These are phyloP conservation scores for Discostella pseudostelligera DNA, from an alignment of 108 stramenopile genomes.

Conservation along the genomic window DNA sequence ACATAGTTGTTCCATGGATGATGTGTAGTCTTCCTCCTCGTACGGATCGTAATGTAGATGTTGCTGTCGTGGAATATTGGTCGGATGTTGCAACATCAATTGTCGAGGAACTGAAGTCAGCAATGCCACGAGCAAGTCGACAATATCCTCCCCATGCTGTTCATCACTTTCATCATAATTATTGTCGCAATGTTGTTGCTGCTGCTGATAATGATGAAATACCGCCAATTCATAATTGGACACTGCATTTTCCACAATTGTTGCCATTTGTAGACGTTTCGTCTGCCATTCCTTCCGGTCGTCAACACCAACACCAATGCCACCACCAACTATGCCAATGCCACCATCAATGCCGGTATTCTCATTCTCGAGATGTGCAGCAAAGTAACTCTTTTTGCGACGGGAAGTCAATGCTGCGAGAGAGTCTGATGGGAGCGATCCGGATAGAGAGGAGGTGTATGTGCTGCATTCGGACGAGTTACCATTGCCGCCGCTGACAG, in stretches of 20 bases:
- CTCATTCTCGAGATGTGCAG: neutral
- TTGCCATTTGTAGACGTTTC: constrained; percentile 14
- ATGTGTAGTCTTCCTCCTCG: constrained; percentile 6
- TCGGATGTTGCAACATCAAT: constrained; percentile 6
- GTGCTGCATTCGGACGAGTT: constrained; percentile 5
- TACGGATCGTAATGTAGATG: neutral
- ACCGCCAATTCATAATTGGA: constrained; percentile 22
- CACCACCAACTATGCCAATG: too few relatives aligned
- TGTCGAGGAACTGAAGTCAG: constrained; percentile 30
- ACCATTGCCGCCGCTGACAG: neutral
- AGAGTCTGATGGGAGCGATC: constrained; percentile 22
- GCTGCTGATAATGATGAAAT: constrained; percentile 2
- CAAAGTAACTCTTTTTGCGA: constrained; percentile 6
- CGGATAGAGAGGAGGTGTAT: constrained; percentile 33
- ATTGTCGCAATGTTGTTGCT: neutral
- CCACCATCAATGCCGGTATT: neutral
- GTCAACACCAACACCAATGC: neutral
- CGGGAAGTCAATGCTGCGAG: constrained; percentile 3
- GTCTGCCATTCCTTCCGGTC: constrained; percentile 12
- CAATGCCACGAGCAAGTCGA: constrained; percentile 32
- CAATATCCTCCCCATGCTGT: neutral
- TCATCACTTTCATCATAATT: neutral
- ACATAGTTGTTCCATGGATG: constrained; percentile 37
- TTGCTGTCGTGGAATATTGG: too few relatives aligned
- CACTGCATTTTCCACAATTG: constrained; percentile 18